Base-by-base conservation (phyloP, 805 yeast species). In the Ogataea pini region DNA sequence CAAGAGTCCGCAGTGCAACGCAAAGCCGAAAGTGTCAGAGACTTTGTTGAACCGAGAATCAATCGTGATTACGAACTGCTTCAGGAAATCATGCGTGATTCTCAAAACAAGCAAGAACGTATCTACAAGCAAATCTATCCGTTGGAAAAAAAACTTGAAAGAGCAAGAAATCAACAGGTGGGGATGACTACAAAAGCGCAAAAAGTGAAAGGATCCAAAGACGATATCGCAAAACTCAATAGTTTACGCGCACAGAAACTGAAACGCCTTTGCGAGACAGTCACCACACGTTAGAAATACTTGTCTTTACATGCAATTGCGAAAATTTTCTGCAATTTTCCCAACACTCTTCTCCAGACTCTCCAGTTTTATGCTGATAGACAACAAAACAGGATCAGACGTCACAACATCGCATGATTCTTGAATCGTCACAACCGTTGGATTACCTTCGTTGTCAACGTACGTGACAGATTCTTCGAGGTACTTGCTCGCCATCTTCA, bases 331-430 rank as follows among this genome's bases (percentile, higher is more conserved):
- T 19, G 50, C 32, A 7, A 62, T 45, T 16, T 72, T 67, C 49
- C 70, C 60, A 18, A 77, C 65, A 42, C 74, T 64, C 49, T 75
- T 75, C 60, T 85, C 88, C 34, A 85, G 65, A 38, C 83, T 78
- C 47, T 77, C 85, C 51, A 86, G 68, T 58, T 85, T 85, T 4
- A 86, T 77, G 52, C 80, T 75, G 1, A 83, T 76, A 42, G 85
- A 78, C 32, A 85, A 70, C 45, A 86, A 62, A 7, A 79, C 73
- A 2, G 91, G 91, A 57, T 86, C 92, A 19, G 86, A 82, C 3
- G 85, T 77, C 22, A 80, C 74, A 3, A 83, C 81, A 49, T 80
- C 81, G 18, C 82, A 67, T 48, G 79, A 81, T 50, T 78, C 83
- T 51, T 70, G 67, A 20, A 84, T 81, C 59, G 80, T 79, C 20